Percentiles rank a stretch among this genome's conserved stretches.
These are phyloP conservation scores for Vitis hybrid DNA, from an alignment of 177 flowering plant species.

Conservation along the genomic window DNA sequence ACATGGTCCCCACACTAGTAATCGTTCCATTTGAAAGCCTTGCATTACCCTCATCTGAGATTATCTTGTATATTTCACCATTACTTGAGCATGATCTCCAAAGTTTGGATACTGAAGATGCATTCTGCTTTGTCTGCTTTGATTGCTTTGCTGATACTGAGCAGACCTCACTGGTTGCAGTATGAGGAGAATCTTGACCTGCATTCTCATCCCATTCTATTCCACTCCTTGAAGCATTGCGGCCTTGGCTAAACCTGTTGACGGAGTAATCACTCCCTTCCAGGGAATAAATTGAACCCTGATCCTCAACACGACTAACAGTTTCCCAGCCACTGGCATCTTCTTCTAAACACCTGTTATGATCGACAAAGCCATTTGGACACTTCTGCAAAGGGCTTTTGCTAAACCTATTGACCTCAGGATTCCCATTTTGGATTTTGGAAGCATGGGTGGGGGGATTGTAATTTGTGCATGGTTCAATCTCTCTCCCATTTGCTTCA, in stretches of 20 bases:
- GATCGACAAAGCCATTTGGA: constrained; percentile 26
- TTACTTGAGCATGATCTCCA: constrained; percentile 66
- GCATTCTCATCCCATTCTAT: constrained; percentile 70
- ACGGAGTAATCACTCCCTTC: constrained; percentile 67
- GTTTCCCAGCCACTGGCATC: constrained; percentile 96
- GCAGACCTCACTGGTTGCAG: constrained; percentile 62
- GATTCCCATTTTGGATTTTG: constrained; percentile 57
- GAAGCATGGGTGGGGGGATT: constrained; percentile 67
- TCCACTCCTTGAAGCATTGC: constrained; percentile 55
- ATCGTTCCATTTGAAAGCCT: constrained; percentile 61
- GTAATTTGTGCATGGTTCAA: constrained; percentile 45
- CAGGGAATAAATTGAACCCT: constrained; percentile 79
- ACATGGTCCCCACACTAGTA: constrained; percentile 42
- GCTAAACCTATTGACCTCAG: constrained; percentile 35
- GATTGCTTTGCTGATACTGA: constrained; percentile 37
- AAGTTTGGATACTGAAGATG: constrained; percentile 63
- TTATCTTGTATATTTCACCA: constrained; percentile 59
- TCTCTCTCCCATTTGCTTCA: constrained; percentile 51
- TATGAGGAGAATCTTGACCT: constrained; percentile 38
- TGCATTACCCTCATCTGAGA: constrained; percentile 58
- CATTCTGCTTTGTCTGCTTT: constrained; percentile 34
- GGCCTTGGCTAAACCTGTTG: constrained; percentile 43
- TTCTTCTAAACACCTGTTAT: constrained; percentile 54
- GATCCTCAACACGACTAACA: constrained; percentile 80
- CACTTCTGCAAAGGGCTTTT: constrained; percentile 26